Evolutionary conservation across 805 yeast species (phyloP), one percentile per base, ranked within the genome.

Genomic region (Candida rishiriensis): DNA sequence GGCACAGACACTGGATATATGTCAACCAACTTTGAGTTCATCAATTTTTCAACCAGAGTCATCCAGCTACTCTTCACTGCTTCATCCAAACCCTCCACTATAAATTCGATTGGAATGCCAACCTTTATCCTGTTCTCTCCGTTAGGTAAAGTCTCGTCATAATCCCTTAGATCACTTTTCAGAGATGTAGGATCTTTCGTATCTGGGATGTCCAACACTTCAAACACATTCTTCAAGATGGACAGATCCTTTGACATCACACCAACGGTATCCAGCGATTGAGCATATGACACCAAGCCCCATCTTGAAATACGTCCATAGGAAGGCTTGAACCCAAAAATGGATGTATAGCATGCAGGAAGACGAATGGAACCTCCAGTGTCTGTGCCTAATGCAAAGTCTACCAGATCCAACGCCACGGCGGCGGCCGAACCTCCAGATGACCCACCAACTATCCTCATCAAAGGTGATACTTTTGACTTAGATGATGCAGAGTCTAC

Each of bases 341-440:
- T 73, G 1, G 90, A 87, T 52, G 91, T 83, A 61, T 84, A 88
- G 15, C 95, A 83, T 1, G 96, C 95, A 0, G 99, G 99, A 16
- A 88, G 69, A 48, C 99, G 73, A 0, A 93, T 88, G 0, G 97
- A 88, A 0, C 99, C 99, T 5, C 99, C 99, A 0, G 99, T 93
- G 56, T 93, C 99, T 1, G 98, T 86, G 0, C 99, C 99, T 32
- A 93, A 64, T 1, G 95, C 77, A 54, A 86, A 81, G 58, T 84
- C 88, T 30, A 80, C 83, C 49, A 80, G 57, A 1, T 69, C 83
- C 0, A 83, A 76, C 1, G 91, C 83, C 1, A 91, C 96, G 0
- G 95, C 86, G 1, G 96, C 96, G 0, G 98, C 98, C 33, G 93
- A 78, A 0, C 99, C 99, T 15, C 98, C 97, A 7, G 96, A 88